Base-by-base conservation (phyloP, 192 early-diverging fungal species). In the Coemansia umbellata region DNA sequence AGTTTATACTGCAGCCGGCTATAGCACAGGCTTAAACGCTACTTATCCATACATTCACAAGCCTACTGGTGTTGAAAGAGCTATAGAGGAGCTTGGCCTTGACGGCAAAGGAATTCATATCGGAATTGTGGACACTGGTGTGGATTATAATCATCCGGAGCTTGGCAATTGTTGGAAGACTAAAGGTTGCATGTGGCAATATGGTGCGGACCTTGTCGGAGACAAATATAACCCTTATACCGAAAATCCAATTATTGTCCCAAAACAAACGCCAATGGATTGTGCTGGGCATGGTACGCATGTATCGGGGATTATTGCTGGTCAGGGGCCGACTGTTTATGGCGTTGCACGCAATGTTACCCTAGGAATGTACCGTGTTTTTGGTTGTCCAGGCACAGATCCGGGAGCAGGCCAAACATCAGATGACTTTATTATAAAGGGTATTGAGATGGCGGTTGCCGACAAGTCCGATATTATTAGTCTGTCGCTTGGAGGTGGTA, bases 271-370 rank as follows among this genome's bases (percentile, higher is more conserved):
- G 8, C 70, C 70, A 4, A 61, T 62, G 58, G 70, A 73, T 26
- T 85, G 87, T 52, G 57, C 55, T 35, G 85, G 87, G 23, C 87
- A 87, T 59, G 86, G 85, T 17, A 86, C 85, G 3, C 85, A 85
- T 33, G 82, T 89, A 1, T 55, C 85, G 4, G 84, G 84, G 22
- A 83, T 85, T 22, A 71, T 85, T 35, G 78, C 63, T 31, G 83
- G 41, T 6, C 56, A 55, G 4, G 63, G 66, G 1, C 44, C 36
- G 3, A 44, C 17, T 5, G 81, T 84, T n/a, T 66, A 72, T 1
- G 87, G 87, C 21, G 82, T 89, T 17, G 84, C 83, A 0, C 87
- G 83, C n/a, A 63, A 66, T 10, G 85, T 80, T 6, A 87, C 80
- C 2, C 66, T 84, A 37, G 86, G 86, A 24, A 83, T 81, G 54